phyloP scores from a whole-genome alignment of 176 grass and related monocot species.

The Juncus effusus region DNA sequence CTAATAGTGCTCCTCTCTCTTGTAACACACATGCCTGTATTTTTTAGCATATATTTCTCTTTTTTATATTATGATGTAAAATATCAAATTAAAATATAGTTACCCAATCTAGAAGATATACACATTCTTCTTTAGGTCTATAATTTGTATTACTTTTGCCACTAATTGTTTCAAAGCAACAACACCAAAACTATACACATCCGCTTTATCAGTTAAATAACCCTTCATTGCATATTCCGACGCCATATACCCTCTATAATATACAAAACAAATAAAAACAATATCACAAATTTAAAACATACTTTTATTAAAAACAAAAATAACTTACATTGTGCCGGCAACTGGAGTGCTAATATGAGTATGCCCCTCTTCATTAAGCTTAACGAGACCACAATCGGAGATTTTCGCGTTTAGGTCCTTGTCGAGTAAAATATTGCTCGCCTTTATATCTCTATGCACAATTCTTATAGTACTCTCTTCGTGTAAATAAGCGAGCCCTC shows the following conservation, averaged over 20 bases:
- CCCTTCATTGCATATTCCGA: constrained; percentile 96
- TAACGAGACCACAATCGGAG: constrained; percentile 92
- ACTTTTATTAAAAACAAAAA: neutral
- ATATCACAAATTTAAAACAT: constrained; percentile 1
- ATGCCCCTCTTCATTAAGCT: constrained; percentile 83
- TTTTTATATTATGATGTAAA: neutral
- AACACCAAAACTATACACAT: constrained; percentile 90
- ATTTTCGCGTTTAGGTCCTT: constrained; percentile 84
- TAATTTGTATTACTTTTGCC: constrained; percentile 97
- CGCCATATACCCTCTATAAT: constrained; percentile 91
- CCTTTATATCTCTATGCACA: constrained; percentile 97
- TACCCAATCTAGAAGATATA: constrained; percentile 97
- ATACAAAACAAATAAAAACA: constrained; percentile 21
- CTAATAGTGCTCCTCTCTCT: constrained; percentile 60
- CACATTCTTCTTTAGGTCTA: constrained; percentile 82
- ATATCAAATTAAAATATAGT: constrained; percentile 4
- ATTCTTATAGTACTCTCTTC: constrained; percentile 81
- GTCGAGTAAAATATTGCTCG: constrained; percentile 93
- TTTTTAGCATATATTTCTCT: constrained; percentile 6
- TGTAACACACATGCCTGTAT: constrained; percentile 76
- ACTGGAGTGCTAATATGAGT: constrained; percentile 87
- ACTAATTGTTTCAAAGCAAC: constrained; percentile 88
- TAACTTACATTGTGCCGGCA: constrained; percentile 87
- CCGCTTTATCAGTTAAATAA: constrained; percentile 91
- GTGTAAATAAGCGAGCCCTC: constrained; percentile 76